A percentile compares a stretch with the other conserved stretches of the same genome.
These are phyloP conservation scores for Gossypium arboreum DNA, from an alignment of 345 rosid species.

Conservation along the genomic window DNA sequence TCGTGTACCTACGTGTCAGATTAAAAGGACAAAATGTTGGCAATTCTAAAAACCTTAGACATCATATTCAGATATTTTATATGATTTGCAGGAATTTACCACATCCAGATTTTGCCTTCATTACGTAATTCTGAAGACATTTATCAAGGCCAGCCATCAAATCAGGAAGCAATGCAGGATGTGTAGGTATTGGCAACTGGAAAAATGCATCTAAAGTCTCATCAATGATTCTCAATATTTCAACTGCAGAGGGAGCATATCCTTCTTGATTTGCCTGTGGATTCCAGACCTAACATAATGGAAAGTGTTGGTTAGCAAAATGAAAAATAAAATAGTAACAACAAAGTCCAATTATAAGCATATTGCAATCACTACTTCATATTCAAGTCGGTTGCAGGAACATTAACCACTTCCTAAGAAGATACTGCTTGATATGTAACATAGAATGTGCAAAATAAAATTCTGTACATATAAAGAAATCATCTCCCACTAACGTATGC, in stretches of 20 bases:
- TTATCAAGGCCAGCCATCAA: constrained; percentile 80
- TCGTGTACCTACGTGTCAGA: constrained; percentile 57
- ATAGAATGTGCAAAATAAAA: not conserved
- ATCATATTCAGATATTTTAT: not conserved
- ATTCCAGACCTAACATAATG: constrained; percentile 58
- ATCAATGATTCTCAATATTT: constrained; percentile 70
- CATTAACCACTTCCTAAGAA: not conserved
- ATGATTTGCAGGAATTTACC: constrained; percentile 40
- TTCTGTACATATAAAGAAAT: not conserved
- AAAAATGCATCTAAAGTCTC: constrained; percentile 87
- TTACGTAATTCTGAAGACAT: constrained; percentile 80
- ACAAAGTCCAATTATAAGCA: not conserved
- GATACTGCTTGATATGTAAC: not conserved
- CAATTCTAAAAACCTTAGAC: constrained; percentile 15
- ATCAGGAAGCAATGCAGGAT: constrained; percentile 84
- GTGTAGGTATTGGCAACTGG: constrained; percentile 93
- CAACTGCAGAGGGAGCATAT: constrained; percentile 76
- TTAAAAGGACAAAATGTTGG: constrained; percentile 21
- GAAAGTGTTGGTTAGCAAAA: constrained; percentile 18
- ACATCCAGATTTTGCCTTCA: constrained; percentile 86
- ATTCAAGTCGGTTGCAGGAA: constrained; percentile 3
- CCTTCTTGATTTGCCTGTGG: constrained; percentile 64
- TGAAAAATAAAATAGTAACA: not conserved
- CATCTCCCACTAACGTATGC: not conserved
- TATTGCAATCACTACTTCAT: not conserved